Evolutionary conservation across 768 basidiomycete species (phyloP), one percentile per base, ranked within the genome.

Genomic region (Paxillus rubicundulus): DNA sequence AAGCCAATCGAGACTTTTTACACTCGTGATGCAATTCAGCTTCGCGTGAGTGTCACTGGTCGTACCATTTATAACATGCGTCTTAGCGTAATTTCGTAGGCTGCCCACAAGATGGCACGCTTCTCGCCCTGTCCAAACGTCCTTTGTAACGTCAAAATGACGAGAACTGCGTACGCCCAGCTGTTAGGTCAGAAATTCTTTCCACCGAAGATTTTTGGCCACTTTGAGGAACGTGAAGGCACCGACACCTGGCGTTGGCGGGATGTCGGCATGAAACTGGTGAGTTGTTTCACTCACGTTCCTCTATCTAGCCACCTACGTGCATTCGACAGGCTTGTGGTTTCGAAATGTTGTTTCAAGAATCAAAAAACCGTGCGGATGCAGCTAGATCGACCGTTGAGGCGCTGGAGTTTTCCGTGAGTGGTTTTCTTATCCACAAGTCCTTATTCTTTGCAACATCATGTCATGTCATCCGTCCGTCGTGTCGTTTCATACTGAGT

Each of bases 301-400:
- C 38, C 30, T 48, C 21, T 18, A 7, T 18, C 40, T 16, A 17
- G 9, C 17, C 7, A 6, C 39, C 47, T 43, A 60, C 45, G 13
- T 36, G n/a, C 8, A 38, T 9, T 20, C 45, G 41, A 8, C 62
- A 95, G 87, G 86, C 93, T 2, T 92, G 92, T 56, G 97, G 97
- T 1, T 98, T 98, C 56, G 97, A 99, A 73, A 99, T 98, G 79
- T 78, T 97, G 37, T 98, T 89, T 66, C 86, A 89, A 65, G 93
- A 93, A 65, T 87, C 82, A 53, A 86, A 88, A 68, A 74, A 78
- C 43, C 81, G 82, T 38, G 70, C 72, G 51, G 75, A 76, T 37
- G 64, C 57, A 10, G 56, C 71, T 17, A 72, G 66, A 45, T 58
- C 40, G 62, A 66, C 72, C 3, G 55, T 68, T 30, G 77, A 79